Evolutionary conservation across 305 asterid species (phyloP), one percentile per base, ranked within the genome.

Genomic region (Fraxinus latifolia): DNA sequence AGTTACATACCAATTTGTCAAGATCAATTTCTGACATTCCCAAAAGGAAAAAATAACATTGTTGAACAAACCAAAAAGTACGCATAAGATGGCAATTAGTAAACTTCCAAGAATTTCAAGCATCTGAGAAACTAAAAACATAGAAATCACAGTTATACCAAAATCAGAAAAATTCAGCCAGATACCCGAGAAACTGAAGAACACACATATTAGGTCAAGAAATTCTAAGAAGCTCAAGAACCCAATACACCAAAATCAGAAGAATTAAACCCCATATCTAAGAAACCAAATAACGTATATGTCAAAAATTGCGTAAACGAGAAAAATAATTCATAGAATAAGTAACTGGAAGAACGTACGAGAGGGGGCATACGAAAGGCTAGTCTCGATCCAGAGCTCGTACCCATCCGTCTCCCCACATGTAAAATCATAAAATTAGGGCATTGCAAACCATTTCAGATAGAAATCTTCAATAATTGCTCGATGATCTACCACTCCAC

Each of bases 401-500:
- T 95, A 96, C 0, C 85, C 91, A 25, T 73, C 91, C 0, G 91
- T 86, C 89, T 95, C 98, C 21, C 87, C 95, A 3, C 15, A 50
- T 27, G 88, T 83, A 77, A 95, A 95, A 82, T 93, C 93, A 50
- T 87, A 89, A 81, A 89, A 95, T 58, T 85, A 83, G 0, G 97
- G 98, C 0, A 97, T 97, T 5, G 92, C 86, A 85, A 92, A 95
- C 89, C n/a, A n/a, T n/a, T n/a, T n/a, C n/a, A n/a, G n/a, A n/a
- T n/a, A n/a, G n/a, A n/a, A n/a, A n/a, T n/a, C n/a, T n/a, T n/a
- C n/a, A n/a, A n/a, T n/a, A n/a, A n/a, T n/a, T n/a, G n/a, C n/a
- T n/a, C n/a, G n/a, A n/a, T n/a, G n/a, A n/a, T n/a, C n/a, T n/a
- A n/a, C n/a, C n/a, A n/a, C n/a, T n/a, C n/a, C n/a, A n/a, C n/a